These are phyloP conservation scores for Chrysochromulina tobinii DNA, from an alignment of 78 protist genomes.

Conservation along the genomic window DNA sequence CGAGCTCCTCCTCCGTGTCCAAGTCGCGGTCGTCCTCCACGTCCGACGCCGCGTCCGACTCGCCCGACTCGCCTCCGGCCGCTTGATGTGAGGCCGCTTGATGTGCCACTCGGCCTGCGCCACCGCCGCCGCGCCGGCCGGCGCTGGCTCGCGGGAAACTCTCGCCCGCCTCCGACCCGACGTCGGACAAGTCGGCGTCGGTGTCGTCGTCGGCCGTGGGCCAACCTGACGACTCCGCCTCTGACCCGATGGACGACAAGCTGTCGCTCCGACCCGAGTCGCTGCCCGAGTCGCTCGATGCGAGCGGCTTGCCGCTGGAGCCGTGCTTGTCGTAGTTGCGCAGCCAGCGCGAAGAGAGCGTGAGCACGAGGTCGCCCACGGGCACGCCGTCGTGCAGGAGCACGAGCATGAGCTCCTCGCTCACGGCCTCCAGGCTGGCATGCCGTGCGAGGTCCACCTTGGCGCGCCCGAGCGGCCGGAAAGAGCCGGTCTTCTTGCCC, in stretches of 20 bases:
- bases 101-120: too few species aligned
- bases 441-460: not conserved
- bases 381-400: constrained; percentile 9
- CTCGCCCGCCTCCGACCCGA: too few species aligned
- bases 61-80: too few species aligned
- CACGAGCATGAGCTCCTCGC: not conserved
- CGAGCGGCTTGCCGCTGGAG: not conserved
- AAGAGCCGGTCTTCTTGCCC: not conserved
- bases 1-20: not conserved
- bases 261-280: not conserved
- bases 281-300: not conserved
- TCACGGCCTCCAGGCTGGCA: not conserved
- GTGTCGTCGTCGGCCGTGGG: too few species aligned
- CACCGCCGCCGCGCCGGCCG: too few species aligned
- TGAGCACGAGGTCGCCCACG: not conserved
- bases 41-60: not conserved
- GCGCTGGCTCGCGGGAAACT: too few species aligned
- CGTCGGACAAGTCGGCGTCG: too few species aligned
- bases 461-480: not conserved
- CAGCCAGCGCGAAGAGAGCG: not conserved
- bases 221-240: too few species aligned
- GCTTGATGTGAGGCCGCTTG: too few species aligned
- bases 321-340: not conserved
- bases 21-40: not conserved
- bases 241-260: not conserved